Base-by-base conservation (phyloP, 2,329 filamentous ascomycete genomes). In the Chaetothyriales sp. region DNA sequence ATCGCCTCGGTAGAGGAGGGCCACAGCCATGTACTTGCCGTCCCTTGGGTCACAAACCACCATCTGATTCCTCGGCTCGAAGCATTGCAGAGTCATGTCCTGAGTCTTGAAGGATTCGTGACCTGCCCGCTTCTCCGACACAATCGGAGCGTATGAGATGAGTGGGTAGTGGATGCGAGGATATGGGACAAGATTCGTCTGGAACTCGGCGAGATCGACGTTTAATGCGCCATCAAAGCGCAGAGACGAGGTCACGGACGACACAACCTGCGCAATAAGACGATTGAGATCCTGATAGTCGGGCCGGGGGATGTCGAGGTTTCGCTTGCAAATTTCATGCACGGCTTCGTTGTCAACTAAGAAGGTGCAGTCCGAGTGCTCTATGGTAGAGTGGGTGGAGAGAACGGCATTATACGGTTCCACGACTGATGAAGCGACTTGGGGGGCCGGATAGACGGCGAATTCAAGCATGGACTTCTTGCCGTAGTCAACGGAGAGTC, bases 71-170 rank as follows among this genome's bases (percentile, higher is more conserved):
- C 79, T 78, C 22, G 78, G 79, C 64, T 83, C 80, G 61, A 82
- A 82, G 66, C 78, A 81, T 65, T 82, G 78, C 63, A 80, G 75
- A 57, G 80, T 83, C 59, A 83, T 69, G 57, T 92, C 87, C 56
- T 81, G 77, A 51, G 89, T 83, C 76, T 87, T 88, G 80, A 89
- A 89, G 74, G 84, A 87, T 75, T 92, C 86, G 66, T 92, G 86
- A 47, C 82, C 79, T 69, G 84, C 87, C 78, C 86, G 86, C 73
- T 78, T 75, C 54, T 81, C 80, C 28, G 76, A 78, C 54, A 82
- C 73, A 51, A 83, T 78, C 2, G 80, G 80, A 1, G 80, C 78
- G 60, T 82, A 83, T 60, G 74, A 77, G 67, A 83, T 81, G 58
- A 83, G 67, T 44, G 80, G 80, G 64, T 82, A 83, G 65, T 83